These are phyloP conservation scores for Talaromyces stipitatus DNA, from an alignment of 495 filamentous ascomycete species.

Conservation along the genomic window DNA sequence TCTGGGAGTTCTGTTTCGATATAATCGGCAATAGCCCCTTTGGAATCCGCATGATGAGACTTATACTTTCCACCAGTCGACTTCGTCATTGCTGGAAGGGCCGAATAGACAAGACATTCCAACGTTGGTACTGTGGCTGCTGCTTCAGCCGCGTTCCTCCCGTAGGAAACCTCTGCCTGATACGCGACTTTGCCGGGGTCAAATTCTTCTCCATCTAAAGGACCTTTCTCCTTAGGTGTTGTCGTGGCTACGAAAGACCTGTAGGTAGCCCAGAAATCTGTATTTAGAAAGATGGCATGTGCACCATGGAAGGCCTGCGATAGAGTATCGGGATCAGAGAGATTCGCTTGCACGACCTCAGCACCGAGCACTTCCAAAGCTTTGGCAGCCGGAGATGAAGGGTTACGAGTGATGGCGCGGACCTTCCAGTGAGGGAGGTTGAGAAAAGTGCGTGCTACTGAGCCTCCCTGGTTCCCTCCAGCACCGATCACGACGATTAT, in stretches of 20 bases:
- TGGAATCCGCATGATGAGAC: constrained; percentile 32
- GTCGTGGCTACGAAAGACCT: neutral
- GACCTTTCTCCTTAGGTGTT: neutral
- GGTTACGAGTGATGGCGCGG: constrained; percentile 34
- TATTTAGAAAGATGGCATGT: constrained; percentile 44
- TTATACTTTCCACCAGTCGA: constrained; percentile 30
- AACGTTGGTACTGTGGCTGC: constrained; percentile 36
- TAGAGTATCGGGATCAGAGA: constrained; percentile 34
- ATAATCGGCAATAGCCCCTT: constrained; percentile 28
- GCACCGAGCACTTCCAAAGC: constrained; percentile 33
- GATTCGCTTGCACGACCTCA: constrained; percentile 39
- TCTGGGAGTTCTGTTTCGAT: constrained; percentile 19
- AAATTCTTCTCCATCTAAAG: constrained; percentile 10
- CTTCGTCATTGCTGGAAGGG: constrained; percentile 21
- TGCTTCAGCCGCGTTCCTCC: constrained; percentile 41
- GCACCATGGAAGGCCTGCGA: constrained; percentile 36
- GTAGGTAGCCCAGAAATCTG: constrained; percentile 40
- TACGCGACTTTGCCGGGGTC: constrained; percentile 34
- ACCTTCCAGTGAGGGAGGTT: constrained; percentile 28
- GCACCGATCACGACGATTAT: constrained; percentile 23
- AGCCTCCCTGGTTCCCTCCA: constrained; percentile 44
- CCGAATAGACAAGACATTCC: constrained; percentile 39
- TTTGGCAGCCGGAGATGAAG: constrained; percentile 31
- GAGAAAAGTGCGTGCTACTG: constrained; percentile 32
- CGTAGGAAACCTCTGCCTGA: constrained; percentile 38